Conservation (phyloP, 441 rosid species). For the Corymbia citriodora region DNA sequence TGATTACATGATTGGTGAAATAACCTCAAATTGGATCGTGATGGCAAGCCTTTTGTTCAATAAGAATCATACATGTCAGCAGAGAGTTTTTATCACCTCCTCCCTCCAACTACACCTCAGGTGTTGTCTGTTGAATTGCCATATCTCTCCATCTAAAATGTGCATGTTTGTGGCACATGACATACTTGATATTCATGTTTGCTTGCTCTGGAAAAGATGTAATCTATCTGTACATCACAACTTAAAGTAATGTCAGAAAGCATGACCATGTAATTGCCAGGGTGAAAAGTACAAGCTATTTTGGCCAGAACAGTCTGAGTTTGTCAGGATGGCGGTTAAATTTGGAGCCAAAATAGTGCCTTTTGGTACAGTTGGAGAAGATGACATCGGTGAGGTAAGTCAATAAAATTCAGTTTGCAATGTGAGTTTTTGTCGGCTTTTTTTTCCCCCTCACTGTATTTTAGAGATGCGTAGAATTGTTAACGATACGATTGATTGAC, state of each 20-base stretch:
- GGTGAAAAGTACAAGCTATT: slow-evolving; percentile 83
- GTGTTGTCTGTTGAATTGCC: background rate
- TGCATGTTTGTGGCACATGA: background rate
- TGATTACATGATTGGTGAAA: background rate
- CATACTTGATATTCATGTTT: background rate
- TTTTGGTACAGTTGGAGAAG: slow-evolving; percentile 86
- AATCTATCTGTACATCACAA: background rate
- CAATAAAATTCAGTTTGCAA: background rate
- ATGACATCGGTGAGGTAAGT: slow-evolving; percentile 59
- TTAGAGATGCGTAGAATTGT: background rate
- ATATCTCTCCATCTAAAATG: background rate
- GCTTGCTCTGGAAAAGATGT: background rate
- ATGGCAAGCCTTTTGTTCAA: background rate
- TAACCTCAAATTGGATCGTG: background rate
- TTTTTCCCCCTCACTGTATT: background rate
- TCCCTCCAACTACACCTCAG: background rate
- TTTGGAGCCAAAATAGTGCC: slow-evolving; percentile 30
- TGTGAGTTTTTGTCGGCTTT: background rate
- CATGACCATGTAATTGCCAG: slow-evolving; percentile 25
- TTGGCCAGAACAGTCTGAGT: slow-evolving; percentile 84
- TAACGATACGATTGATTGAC: background rate
- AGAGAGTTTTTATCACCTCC: background rate
- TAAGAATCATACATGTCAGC: background rate
- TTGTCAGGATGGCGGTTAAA: slow-evolving; percentile 81
- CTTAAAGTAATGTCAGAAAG: background rate